Percentiles rank a stretch among this genome's conserved stretches.
phyloP scores from a whole-genome alignment of 768 basidiomycete species.

The Heimioporus sp. region DNA sequence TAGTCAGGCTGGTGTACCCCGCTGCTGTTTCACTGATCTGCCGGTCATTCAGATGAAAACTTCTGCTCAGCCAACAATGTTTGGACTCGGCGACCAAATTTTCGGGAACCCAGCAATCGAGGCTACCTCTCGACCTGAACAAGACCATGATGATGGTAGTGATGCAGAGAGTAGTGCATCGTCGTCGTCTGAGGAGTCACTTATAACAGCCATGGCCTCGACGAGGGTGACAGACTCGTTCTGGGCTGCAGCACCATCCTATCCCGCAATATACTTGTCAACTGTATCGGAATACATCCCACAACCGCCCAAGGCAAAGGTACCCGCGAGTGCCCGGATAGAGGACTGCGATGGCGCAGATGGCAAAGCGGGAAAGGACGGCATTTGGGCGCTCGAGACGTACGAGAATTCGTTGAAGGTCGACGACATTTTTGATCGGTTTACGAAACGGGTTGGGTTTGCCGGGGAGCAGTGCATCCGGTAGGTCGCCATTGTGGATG shows the following conservation, averaged over 20 bases:
- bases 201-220: constrained; percentile 57
- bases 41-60: constrained; percentile 23
- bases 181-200: constrained; percentile 43
- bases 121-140: constrained; percentile 12
- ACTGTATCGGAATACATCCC: constrained; percentile 73
- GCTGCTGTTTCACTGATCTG: not conserved
- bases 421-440: constrained; percentile 86
- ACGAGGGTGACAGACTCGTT: constrained; percentile 54
- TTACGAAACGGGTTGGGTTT: constrained; percentile 65
- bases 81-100: constrained; percentile 64
- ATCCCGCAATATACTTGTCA: constrained; percentile 70
- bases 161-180: constrained; percentile 37
- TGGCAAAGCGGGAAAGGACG: constrained; percentile 44
- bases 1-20: not conserved
- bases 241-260: constrained; percentile 67
- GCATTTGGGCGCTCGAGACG: constrained; percentile 63
- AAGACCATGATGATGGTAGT: constrained; percentile 24
- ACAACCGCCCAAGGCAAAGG: constrained; percentile 48
- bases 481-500: constrained; percentile 37
- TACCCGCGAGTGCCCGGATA: constrained; percentile 36
- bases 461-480: constrained; percentile 86
- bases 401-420: constrained; percentile 81
- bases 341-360: constrained; percentile 43
- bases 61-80: constrained; percentile 32
- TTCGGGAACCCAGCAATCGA: constrained; percentile 44